Conservation (phyloP, 306 rosid genomes). For the Rosa lucieae region DNA sequence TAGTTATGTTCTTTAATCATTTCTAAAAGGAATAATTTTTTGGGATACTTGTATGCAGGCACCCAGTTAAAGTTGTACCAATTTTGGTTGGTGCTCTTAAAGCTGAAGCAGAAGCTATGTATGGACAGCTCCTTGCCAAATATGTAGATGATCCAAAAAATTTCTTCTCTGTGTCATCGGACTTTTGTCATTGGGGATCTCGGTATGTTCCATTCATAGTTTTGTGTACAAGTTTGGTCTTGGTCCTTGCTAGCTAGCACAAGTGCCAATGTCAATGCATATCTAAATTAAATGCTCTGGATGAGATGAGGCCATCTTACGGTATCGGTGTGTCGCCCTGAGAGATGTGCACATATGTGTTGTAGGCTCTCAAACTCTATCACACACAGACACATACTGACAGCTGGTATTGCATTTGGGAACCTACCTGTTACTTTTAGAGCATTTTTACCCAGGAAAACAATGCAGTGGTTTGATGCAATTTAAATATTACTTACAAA, state of each 20-base stretch:
- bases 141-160: constrained; percentile 78
- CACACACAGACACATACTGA: background rate
- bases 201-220: constrained; percentile 48
- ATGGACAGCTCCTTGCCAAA: constrained; percentile 77
- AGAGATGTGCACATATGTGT: background rate
- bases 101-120: constrained; percentile 75
- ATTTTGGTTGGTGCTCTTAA: constrained; percentile 86
- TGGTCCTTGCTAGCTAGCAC: background rate
- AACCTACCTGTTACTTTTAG: background rate
- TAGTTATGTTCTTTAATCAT: constrained; percentile 17
- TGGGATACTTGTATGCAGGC: constrained; percentile 49
- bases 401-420: background rate
- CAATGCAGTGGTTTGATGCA: background rate
- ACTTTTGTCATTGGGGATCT: constrained; percentile 98
- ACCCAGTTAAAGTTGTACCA: constrained; percentile 80
- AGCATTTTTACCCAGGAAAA: background rate
- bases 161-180: constrained; percentile 86
- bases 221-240: background rate
- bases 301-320: background rate
- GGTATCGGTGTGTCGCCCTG: background rate
- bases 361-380: background rate
- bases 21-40: constrained; percentile 24
- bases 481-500: background rate
- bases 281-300: background rate
- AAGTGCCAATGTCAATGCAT: background rate